Evolutionary conservation across 2,329 filamentous ascomycete species (phyloP), one percentile per base, ranked within the genome.

Genomic region (Penicillium decumbens): DNA sequence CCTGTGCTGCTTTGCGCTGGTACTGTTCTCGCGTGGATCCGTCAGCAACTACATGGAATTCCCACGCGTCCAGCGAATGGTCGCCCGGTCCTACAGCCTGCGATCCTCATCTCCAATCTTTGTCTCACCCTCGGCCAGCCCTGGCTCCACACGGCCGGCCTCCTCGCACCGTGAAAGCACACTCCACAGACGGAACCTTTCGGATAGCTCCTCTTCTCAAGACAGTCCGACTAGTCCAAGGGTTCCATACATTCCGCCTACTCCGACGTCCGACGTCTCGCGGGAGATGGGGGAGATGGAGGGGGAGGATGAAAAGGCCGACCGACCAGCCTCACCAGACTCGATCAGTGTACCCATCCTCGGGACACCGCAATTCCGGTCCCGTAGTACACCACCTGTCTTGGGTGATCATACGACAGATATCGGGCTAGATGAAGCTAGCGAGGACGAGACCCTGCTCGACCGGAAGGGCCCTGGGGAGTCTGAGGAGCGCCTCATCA

Each of bases 1-100:
- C 5, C 80, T 97, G 0, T 83, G 92, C 40, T 95, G 90, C 60
- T 81, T 98, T 8, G 84, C 88, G 0, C 78, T 98, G 1, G 88
- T 96, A 20, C 84, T 97, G 32, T 96, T 97, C 66, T 74, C 73
- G 0, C 72, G 72, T 10, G 69, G 68, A n/a, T 63, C 70, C 0
- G 62, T 69, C 37, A 67, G 69, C 38, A 70, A 64, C 40, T 76
- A 75, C 52, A 69, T 75, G 47, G 75, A 75, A 50, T 64, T 75
- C 39, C 73, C 71, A 0, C 63, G 73, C n/a, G 66, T 77, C 5
- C 75, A 76, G 48, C 73, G 69, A 49, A 74, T 76, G 57, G 67
- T 77, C 9, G 64, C 71, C 5, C 68, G 72, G 25, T 74, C 73
- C 24, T 72, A 73, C 47, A 73, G 72, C 48, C 60, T 73, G 43